Evolutionary conservation across 164 flowering plant species (phyloP).

Genomic region (Magnolia changhungtana): DNA sequence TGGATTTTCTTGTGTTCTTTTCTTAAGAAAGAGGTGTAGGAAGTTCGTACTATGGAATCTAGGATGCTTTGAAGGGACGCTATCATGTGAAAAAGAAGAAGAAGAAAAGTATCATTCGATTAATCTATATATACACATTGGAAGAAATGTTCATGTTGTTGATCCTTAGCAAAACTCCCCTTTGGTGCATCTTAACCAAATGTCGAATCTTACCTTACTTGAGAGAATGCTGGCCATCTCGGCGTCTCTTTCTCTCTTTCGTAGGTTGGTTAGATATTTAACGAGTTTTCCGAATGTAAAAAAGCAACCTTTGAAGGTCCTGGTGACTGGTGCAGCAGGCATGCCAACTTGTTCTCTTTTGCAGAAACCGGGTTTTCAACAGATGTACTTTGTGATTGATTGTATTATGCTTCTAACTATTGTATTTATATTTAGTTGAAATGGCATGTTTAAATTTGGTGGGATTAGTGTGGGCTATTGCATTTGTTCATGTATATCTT

Average conservation of each 20-base stretch:
- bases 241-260: slow-evolving; percentile 32
- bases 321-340: slow-evolving; percentile 94
- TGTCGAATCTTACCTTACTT: slow-evolving; percentile 30
- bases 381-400: too few species aligned
- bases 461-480: too few species aligned
- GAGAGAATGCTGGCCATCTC: slow-evolving; percentile 40
- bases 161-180: background rate
- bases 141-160: background rate
- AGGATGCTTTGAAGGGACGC: background rate
- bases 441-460: too few species aligned
- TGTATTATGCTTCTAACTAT: too few species aligned
- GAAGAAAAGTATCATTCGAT: background rate
- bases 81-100: too few species aligned
- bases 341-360: slow-evolving; percentile 17
- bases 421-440: too few species aligned
- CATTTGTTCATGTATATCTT: too few species aligned
- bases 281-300: slow-evolving; percentile 37
- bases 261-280: slow-evolving; percentile 48
- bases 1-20: background rate
- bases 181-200: slow-evolving; percentile 2
- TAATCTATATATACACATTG: background rate
- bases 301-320: slow-evolving; percentile 57
- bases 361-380: background rate
- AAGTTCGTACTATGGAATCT: background rate
- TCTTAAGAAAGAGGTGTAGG: background rate